Percentiles rank a stretch among this genome's conserved stretches.
Conservation (phyloP, 352 stramenopile species). For the Phytopythium vexans region DNA sequence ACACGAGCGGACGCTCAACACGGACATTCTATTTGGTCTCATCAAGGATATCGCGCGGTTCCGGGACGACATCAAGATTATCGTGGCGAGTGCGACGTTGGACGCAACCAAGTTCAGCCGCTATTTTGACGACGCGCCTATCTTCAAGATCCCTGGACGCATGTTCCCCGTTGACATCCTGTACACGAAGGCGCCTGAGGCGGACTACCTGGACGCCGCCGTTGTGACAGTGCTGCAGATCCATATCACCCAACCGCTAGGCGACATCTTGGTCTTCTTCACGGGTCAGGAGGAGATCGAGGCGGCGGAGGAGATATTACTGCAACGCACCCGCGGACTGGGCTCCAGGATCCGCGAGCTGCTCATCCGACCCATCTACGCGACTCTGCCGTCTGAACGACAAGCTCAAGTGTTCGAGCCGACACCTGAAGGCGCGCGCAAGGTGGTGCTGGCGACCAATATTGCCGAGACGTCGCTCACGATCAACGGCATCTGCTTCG, state of each 20-base stretch:
- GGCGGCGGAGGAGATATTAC: slow-evolving; percentile 94
- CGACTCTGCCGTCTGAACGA: slow-evolving; percentile 96
- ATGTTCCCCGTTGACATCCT: slow-evolving; percentile 97
- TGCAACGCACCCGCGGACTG: slow-evolving; percentile 90
- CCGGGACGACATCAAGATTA: slow-evolving; percentile 96
- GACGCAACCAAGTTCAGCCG: slow-evolving; percentile 98
- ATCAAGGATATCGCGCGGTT: slow-evolving; percentile 98
- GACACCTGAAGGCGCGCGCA: slow-evolving; percentile 93
- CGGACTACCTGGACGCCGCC: slow-evolving; percentile 98
- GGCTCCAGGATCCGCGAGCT: slow-evolving; percentile 97
- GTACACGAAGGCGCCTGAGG: slow-evolving; percentile 98
- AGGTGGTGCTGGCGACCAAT: slow-evolving; percentile 99
- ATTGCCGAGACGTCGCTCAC: slow-evolving; percentile 99
- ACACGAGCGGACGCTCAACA: slow-evolving; percentile 98
- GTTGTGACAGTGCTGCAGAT: slow-evolving; percentile 99
- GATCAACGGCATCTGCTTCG: slow-evolving; percentile 99
- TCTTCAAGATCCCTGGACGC: slow-evolving; percentile 98
- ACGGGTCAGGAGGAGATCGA: slow-evolving; percentile 99
- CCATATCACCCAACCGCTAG: slow-evolving; percentile 96
- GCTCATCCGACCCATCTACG: slow-evolving; percentile 99
- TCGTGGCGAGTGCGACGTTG: slow-evolving; percentile 96
- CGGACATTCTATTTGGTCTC: slow-evolving; percentile 98
- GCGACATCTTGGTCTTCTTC: slow-evolving; percentile 99
- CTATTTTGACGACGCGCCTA: slow-evolving; percentile 99
- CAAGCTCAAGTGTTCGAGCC: slow-evolving; percentile 99